phyloP scores from a whole-genome alignment of 208 protist genomes.

The Crithidia expoeki region DNA sequence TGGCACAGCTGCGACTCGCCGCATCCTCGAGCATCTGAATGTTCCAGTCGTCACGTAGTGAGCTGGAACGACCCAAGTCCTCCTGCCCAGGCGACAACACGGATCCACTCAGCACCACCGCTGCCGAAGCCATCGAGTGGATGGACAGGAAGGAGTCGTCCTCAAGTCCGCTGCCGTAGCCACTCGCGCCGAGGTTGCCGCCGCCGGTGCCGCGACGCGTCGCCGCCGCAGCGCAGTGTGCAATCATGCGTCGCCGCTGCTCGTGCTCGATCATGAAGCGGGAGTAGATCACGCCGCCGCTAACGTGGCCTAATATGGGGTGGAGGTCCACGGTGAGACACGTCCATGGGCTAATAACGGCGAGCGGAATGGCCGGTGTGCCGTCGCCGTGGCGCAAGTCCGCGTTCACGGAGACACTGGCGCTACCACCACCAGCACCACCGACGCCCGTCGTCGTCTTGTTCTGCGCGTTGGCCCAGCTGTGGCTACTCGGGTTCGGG shows the following conservation, averaged over 20 bases:
- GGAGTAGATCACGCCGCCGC: conserved; percentile 26
- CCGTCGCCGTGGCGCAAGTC: neutral
- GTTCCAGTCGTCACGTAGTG: conserved; percentile 17
- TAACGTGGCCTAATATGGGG: conserved; percentile 18
- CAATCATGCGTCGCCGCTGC: conserved; percentile 34
- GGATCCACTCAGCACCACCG: conserved; percentile 14
- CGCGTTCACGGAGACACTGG: neutral
- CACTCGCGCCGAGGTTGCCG: neutral
- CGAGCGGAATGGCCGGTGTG: conserved; percentile 8
- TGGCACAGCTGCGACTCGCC: conserved; percentile 23
- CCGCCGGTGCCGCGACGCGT: conserved; percentile 13
- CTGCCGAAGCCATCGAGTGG: conserved; percentile 23
- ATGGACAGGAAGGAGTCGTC: conserved; percentile 37
- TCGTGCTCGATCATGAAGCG: conserved; percentile 50
- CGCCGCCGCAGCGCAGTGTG: conserved; percentile 29
- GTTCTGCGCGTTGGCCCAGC: neutral
- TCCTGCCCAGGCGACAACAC: neutral
- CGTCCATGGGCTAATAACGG: conserved; percentile 28
- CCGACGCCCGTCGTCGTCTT: neutral
- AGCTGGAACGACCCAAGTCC: neutral
- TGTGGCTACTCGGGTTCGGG: neutral
- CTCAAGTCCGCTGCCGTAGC: conserved; percentile 11
- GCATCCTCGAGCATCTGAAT: conserved; percentile 34
- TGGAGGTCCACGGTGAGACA: conserved; percentile 35
- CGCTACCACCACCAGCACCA: neutral